phyloP scores from a whole-genome alignment of 208 protist species.

The Trypanosoma avium region DNA sequence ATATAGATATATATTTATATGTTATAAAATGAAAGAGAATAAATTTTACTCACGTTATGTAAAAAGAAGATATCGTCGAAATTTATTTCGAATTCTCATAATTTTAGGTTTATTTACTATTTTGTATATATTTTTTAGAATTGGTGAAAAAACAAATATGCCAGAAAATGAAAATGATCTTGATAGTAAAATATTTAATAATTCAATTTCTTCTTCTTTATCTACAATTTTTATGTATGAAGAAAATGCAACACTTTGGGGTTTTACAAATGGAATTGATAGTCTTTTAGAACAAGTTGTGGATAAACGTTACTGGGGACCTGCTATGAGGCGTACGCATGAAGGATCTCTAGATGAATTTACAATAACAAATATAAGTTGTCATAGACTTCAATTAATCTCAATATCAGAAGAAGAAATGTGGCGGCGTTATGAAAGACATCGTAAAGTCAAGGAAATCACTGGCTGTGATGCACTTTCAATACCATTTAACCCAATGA shows the following conservation, averaged over 20 bases:
- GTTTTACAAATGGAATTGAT: slow-evolving; percentile 23
- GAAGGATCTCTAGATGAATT: slow-evolving; percentile 24
- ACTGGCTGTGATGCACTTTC: slow-evolving; percentile 41
- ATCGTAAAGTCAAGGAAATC: slow-evolving; percentile 11
- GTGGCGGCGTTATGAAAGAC: slow-evolving; percentile 3
- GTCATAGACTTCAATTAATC: not conserved
- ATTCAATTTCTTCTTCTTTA: too few relatives aligned
- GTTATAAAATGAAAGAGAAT: not conserved
- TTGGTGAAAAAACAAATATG: too few relatives aligned
- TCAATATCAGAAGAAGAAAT: slow-evolving; percentile 3
- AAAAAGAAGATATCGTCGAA: not conserved
- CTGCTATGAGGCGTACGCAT: slow-evolving; percentile 9
- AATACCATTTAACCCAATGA: slow-evolving; percentile 33
- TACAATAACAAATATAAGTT: slow-evolving; percentile 17
- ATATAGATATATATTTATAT: not conserved
- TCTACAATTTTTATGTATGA: not conserved
- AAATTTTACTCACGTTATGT: not conserved
- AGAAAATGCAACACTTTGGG: slow-evolving; percentile 18
- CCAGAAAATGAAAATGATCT: too few relatives aligned
- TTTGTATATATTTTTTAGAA: not conserved
- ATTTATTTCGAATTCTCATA: not conserved
- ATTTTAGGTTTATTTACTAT: not conserved
- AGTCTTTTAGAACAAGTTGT: slow-evolving; percentile 20
- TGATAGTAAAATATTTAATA: too few relatives aligned
- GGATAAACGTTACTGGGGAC: slow-evolving; percentile 14